These are phyloP conservation scores for Ramaria rubella DNA, from an alignment of 768 basidiomycete species.

Conservation along the genomic window DNA sequence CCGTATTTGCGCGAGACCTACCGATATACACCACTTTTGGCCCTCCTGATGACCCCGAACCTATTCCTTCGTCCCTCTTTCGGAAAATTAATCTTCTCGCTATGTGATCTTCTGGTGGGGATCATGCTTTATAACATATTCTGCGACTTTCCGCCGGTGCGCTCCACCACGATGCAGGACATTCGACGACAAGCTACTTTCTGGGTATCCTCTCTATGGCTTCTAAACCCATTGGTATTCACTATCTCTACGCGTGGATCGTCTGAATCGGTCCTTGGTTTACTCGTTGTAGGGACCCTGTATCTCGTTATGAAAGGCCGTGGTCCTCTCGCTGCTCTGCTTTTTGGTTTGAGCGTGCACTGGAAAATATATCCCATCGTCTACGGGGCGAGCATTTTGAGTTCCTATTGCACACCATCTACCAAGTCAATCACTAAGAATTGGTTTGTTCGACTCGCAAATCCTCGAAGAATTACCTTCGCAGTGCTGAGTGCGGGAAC, in stretches of 20 bases:
- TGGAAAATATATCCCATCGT: conserved; percentile 98
- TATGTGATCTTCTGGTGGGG: conserved; percentile 77
- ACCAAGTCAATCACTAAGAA: conserved; percentile 30
- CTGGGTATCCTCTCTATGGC: conserved; percentile 59
- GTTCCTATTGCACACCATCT: conserved; percentile 35
- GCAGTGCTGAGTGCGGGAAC: conserved; percentile 59
- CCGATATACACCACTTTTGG: conserved; percentile 92
- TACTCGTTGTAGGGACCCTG: conserved; percentile 69
- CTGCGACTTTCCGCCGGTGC: conserved; percentile 50
- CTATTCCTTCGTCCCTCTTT: conserved; percentile 74
- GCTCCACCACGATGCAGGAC: conserved; percentile 17
- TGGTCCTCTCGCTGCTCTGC: conserved; percentile 61
- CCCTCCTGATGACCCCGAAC: conserved; percentile 77
- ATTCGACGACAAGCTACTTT: conserved; percentile 37
- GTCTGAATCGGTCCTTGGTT: conserved; percentile 81
- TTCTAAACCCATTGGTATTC: conserved; percentile 91
- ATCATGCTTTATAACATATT: conserved; percentile 30
- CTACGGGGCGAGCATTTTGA: conserved; percentile 75
- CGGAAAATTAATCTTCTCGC: conserved; percentile 85
- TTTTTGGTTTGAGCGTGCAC: conserved; percentile 79
- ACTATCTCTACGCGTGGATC: conserved; percentile 97
- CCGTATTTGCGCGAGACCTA: conserved; percentile 92
- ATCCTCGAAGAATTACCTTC: conserved; percentile 54
- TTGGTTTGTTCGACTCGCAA: conserved; percentile 31
- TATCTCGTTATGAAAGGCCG: conserved; percentile 48